Conservation (phyloP, 108 stramenopile species). For the Conticribra guillardii region DNA sequence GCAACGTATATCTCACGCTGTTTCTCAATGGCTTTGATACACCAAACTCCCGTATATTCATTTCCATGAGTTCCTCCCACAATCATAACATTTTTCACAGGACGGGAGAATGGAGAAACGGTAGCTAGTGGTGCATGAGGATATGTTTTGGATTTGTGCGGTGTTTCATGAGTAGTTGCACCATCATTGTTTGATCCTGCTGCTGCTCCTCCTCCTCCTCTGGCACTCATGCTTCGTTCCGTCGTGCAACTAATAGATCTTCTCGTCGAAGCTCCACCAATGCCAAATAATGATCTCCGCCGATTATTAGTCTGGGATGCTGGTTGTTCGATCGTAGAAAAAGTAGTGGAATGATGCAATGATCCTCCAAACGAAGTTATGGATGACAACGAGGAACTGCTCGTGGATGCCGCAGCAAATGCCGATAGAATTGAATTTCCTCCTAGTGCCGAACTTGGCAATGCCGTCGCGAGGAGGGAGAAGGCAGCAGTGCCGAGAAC, state of each 20-base stretch:
- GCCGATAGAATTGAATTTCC: slow-evolving; percentile 14
- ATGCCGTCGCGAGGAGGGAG: slow-evolving; percentile 13
- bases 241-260: background rate
- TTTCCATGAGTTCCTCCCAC: slow-evolving; percentile 92
- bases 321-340: background rate
- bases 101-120: slow-evolving; percentile 16
- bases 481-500: slow-evolving; percentile 20
- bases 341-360: background rate
- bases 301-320: too few species aligned
- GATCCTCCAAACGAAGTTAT: background rate
- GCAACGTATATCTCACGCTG: slow-evolving; percentile 7
- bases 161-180: background rate
- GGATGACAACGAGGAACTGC: slow-evolving; percentile 1
- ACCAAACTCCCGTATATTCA: slow-evolving; percentile 87
- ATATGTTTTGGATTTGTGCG: slow-evolving; percentile 5
- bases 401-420: slow-evolving; percentile 21
- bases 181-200: background rate
- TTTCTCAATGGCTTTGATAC: slow-evolving; percentile 61
- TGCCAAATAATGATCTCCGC: too few species aligned
- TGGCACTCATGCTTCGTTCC: too few species aligned
- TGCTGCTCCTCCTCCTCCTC: background rate
- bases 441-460: slow-evolving; percentile 9
- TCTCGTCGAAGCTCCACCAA: too few species aligned
- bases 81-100: slow-evolving; percentile 60
- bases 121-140: slow-evolving; percentile 15